Percentiles rank a stretch among this genome's conserved stretches.
phyloP scores from a whole-genome alignment of 2,329 filamentous ascomycete genomes.

The Ophiostoma sp. region DNA sequence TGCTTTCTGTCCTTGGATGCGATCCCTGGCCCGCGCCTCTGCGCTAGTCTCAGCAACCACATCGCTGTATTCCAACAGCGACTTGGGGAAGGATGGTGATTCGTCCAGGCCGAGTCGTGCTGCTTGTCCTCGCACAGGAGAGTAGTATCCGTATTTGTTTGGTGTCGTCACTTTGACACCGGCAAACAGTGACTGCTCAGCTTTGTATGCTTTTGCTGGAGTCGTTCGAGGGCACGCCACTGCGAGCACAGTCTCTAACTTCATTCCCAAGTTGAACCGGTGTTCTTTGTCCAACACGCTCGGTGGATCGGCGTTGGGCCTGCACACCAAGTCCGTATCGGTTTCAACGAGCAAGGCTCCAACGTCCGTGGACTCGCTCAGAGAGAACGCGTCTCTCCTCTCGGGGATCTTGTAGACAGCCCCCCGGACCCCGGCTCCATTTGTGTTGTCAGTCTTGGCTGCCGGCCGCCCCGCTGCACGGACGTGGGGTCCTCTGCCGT shows the following conservation, averaged over 20 bases:
- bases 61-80: neutral
- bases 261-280: too few species aligned
- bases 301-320: neutral
- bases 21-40: neutral
- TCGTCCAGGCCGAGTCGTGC: neutral
- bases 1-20: neutral
- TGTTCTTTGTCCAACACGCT: neutral
- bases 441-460: neutral
- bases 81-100: conserved; percentile 19
- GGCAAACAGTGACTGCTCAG: neutral
- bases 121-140: neutral
- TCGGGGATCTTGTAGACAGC: neutral
- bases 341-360: neutral
- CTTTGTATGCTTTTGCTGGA: neutral
- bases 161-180: neutral
- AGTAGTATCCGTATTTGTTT: neutral
- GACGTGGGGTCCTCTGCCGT: neutral
- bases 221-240: neutral
- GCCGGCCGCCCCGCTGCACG: neutral
- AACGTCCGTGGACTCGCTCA: neutral
- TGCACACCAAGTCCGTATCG: neutral
- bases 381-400: neutral
- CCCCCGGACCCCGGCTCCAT: neutral
- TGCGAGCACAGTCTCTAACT: too few species aligned
- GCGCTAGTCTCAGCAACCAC: neutral